phyloP scores from a whole-genome alignment of 768 basidiomycete genomes.

The Nidula microcarpa region DNA sequence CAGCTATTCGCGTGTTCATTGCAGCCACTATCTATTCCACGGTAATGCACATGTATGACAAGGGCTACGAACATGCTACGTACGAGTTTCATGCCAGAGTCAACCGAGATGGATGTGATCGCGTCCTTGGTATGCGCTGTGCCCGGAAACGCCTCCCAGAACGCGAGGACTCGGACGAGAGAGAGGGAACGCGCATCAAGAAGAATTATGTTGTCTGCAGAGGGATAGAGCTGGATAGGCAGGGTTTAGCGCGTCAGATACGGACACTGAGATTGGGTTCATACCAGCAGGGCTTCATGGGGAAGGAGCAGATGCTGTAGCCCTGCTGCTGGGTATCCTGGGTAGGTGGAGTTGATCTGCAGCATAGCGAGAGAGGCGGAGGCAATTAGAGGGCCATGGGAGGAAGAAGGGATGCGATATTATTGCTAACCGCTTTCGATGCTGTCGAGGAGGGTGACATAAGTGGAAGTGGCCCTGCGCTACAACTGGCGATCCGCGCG shows the following conservation, averaged over 20 bases:
- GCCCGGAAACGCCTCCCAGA: conserved; percentile 81
- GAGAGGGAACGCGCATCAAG: conserved; percentile 66
- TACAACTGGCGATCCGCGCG: not conserved
- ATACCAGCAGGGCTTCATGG: conserved; percentile 55
- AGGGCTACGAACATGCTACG: conserved; percentile 22
- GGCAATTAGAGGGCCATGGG: not conserved
- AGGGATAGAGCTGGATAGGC: conserved; percentile 59
- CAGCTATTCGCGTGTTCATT: conserved; percentile 63
- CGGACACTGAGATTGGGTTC: conserved; percentile 17
- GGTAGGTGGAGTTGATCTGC: conserved; percentile 32
- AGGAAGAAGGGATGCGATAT: not conserved
- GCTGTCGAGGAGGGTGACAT: not conserved
- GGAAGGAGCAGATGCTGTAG: conserved; percentile 58
- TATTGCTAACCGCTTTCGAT: not conserved
- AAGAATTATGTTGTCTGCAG: conserved; percentile 65
- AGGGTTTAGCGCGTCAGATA: conserved; percentile 6
- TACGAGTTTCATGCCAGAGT: conserved; percentile 80
- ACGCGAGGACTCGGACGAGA: conserved; percentile 68
- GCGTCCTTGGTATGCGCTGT: conserved; percentile 33
- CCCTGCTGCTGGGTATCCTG: conserved; percentile 48
- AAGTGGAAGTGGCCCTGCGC: not conserved
- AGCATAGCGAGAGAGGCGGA: conserved; percentile 26
- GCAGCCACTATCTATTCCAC: conserved; percentile 66
- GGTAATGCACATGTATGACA: conserved; percentile 5
- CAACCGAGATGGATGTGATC: conserved; percentile 66